phyloP scores from a whole-genome alignment of 768 basidiomycete species.

The Tremella yokohamensis region DNA sequence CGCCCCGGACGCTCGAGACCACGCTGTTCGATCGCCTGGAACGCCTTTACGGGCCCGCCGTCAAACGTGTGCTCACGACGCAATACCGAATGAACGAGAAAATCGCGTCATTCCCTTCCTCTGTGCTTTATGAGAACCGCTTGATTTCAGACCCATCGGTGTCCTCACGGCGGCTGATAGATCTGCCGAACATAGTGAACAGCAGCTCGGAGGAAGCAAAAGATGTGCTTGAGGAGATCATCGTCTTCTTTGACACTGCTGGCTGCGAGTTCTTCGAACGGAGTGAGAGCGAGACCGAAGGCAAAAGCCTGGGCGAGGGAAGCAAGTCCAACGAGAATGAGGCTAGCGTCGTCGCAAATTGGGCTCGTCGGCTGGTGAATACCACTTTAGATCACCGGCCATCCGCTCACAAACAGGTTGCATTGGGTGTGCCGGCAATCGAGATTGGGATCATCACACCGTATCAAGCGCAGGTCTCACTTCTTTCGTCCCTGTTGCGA shows the following conservation, averaged over 20 bases:
- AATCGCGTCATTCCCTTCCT: constrained; percentile 82
- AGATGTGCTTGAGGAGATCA: constrained; percentile 69
- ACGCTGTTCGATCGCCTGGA: constrained; percentile 92
- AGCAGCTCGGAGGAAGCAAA: constrained; percentile 60
- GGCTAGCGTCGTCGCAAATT: constrained; percentile 73
- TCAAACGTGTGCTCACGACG: constrained; percentile 81
- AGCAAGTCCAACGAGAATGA: constrained; percentile 95
- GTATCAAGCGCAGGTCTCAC: constrained; percentile 91
- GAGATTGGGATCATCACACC: constrained; percentile 89
- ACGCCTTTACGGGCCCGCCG: constrained; percentile 72
- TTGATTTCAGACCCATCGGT: constrained; percentile 71
- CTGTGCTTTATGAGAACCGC: constrained; percentile 69
- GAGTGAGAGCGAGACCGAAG: constrained; percentile 60
- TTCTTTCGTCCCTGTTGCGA: constrained; percentile 72
- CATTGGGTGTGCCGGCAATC: constrained; percentile 55
- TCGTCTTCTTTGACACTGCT: constrained; percentile 91
- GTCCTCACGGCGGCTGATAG: constrained; percentile 65
- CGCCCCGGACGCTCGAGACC: constrained; percentile 72
- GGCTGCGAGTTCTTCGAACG: constrained; percentile 92
- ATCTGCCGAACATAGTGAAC: constrained; percentile 59
- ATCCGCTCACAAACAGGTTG: neutral
- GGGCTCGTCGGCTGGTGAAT: constrained; percentile 74
- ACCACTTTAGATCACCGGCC: neutral
- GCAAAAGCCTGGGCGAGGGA: constrained; percentile 64
- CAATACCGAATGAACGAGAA: constrained; percentile 87